Evolutionary conservation across 805 yeast species (phyloP).

Genomic region (Candida boidinii): DNA sequence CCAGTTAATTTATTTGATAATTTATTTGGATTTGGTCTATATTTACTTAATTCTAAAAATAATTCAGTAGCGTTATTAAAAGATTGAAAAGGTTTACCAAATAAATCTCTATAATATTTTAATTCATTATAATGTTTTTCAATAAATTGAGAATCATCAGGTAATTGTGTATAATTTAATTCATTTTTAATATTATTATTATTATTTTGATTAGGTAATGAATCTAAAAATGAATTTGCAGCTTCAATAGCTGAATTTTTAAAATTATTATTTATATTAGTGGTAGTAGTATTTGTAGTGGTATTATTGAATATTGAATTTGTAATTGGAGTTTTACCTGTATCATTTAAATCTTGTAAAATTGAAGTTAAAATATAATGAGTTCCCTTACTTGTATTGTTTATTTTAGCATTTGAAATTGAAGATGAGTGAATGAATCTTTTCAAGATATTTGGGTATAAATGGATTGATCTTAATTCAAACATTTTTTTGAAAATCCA

Average conservation of each 20-base stretch:
- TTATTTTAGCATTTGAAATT: no score
- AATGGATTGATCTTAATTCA: no score
- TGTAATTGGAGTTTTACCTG: neutral
- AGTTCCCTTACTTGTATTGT: conserved; percentile 8
- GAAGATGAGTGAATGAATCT: no score
- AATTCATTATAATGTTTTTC: conserved; percentile 40
- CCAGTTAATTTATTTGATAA: conserved; percentile 1
- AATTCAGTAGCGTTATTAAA: conserved; percentile 30
- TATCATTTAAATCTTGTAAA: conserved; percentile 6
- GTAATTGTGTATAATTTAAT: conserved; percentile 35
- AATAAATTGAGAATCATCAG: conserved; percentile 45
- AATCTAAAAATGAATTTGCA: conserved; percentile 12
- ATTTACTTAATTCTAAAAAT: conserved; percentile 29
- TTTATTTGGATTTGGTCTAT: conserved; percentile 12
- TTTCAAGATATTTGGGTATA: no score
- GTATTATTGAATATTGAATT: neutral
- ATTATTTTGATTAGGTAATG: no score
- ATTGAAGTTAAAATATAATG: conserved; percentile 13
- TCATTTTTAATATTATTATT: conserved; percentile 3
- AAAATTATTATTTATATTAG: conserved; percentile 2
- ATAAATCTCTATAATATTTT: conserved; percentile 21
- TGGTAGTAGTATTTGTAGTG: conserved; percentile 11
- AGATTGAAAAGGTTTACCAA: conserved; percentile 28
- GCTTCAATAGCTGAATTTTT: conserved; percentile 22
- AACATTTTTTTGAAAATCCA: no score